Evolutionary conservation across 2,329 filamentous ascomycete species (phyloP).

Genomic region (Atkinsonella hypoxylon): DNA sequence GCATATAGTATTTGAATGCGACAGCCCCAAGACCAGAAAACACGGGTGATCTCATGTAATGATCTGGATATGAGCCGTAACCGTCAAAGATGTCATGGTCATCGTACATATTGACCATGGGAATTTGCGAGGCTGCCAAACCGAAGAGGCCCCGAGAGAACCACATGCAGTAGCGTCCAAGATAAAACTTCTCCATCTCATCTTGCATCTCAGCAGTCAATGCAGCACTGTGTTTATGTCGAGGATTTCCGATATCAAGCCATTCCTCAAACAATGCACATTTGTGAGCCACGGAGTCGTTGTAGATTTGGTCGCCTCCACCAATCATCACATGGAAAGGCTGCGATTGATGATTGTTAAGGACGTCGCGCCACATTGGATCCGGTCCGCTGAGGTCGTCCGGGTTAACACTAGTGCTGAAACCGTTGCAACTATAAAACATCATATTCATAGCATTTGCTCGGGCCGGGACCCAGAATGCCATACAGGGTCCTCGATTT

Average conservation of each 20-base stretch:
- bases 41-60: constrained; percentile 82
- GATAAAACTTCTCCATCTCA: constrained; percentile 79
- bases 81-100: constrained; percentile 90
- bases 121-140: constrained; percentile 88
- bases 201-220: constrained; percentile 76
- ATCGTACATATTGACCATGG: constrained; percentile 97
- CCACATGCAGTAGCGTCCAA: constrained; percentile 84
- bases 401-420: constrained; percentile 67
- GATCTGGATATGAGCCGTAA: constrained; percentile 83
- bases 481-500: constrained; percentile 76
- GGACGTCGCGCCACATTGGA: constrained; percentile 90
- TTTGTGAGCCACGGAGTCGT: constrained; percentile 69
- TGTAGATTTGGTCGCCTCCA: constrained; percentile 94
- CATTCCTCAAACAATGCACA: constrained; percentile 71
- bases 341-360: constrained; percentile 80
- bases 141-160: constrained; percentile 92
- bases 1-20: constrained; percentile 97
- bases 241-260: constrained; percentile 67
- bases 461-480: constrained; percentile 86
- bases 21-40: constrained; percentile 83
- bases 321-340: constrained; percentile 99
- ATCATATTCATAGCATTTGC: constrained; percentile 94
- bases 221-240: constrained; percentile 65
- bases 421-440: constrained; percentile 97
- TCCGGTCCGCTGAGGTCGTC: constrained; percentile 83